These are phyloP conservation scores for Saccharomycopsis oosterbeekiorum DNA, from an alignment of 805 yeast species.

Conservation along the genomic window DNA sequence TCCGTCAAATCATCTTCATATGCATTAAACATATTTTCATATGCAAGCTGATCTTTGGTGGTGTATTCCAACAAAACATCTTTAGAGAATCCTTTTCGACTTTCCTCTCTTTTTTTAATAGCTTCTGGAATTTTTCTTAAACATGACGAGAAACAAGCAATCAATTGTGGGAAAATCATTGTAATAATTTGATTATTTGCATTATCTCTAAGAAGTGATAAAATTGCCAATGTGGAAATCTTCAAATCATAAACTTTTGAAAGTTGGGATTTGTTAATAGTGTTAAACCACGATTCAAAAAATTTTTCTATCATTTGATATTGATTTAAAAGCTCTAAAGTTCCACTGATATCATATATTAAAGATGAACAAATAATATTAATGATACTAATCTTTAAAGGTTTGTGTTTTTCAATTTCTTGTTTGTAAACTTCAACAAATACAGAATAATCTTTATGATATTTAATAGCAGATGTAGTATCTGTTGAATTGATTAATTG, in stretches of 20 bases:
- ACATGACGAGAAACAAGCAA: conserved; percentile 40
- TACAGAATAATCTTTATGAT: background rate
- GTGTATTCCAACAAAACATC: conserved; percentile 26
- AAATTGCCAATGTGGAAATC: conserved; percentile 56
- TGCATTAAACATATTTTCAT: conserved; percentile 25
- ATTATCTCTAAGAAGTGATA: conserved; percentile 35
- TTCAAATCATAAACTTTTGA: conserved; percentile 76
- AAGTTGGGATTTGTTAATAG: conserved; percentile 28
- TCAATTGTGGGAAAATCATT: conserved; percentile 36
- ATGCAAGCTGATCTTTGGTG: conserved; percentile 23
- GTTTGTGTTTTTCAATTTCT: background rate
- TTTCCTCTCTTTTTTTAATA: conserved; percentile 50
- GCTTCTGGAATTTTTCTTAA: conserved; percentile 65
- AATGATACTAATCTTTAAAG: conserved; percentile 4
- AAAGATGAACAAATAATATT: conserved; percentile 47
- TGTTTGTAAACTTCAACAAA: conserved; percentile 3
- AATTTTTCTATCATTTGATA: conserved; percentile 39
- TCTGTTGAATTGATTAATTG: background rate
- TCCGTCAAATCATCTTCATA: conserved; percentile 26
- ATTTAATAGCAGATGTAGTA: background rate
- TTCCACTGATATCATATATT: conserved; percentile 45
- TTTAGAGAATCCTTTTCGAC: conserved; percentile 42
- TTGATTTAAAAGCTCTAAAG: conserved; percentile 40
- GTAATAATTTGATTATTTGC: conserved; percentile 28
- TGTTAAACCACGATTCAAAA: conserved; percentile 54